Evolutionary conservation across 139 green algal species (phyloP), one percentile per base, ranked within the genome.

Genomic region (Chlorella sp.): DNA sequence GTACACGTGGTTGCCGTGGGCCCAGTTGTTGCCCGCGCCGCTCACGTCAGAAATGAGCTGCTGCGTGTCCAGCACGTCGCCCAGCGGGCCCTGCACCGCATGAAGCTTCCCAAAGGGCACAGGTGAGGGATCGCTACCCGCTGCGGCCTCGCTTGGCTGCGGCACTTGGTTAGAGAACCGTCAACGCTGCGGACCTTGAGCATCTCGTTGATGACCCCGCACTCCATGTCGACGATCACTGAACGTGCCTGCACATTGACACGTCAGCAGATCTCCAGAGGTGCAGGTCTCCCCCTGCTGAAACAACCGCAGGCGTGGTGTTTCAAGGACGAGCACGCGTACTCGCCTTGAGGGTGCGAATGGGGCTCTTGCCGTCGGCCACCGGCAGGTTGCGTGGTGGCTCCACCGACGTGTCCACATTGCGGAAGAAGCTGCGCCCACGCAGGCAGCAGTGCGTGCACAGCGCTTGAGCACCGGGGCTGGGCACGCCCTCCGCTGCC

Each of bases 11-110:
- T 90, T 83, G 2, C 91, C 91, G 65, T 92, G 86, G 5, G 89
- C 91, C 91, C 91, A 96, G 85, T 96, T 96, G 85, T 96, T 96
- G 65, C 91, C 91, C 1, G 82, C 82, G 10, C 91, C 91, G 35
- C 83, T 91, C 20, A 93, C 86, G 65, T 94, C 89, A 3, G 86
- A 91, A 31, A 95, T 76, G 63, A 91, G 69, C 79, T 87, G 84
- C 72, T 80, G 78, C 24, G 73, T 78, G 82, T 94, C 88, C 60
- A 96, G 90, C 33, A 96, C 71, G 31, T 88, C 82, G 1, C 83
- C 76, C 29, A 95, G 78, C 0, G 81, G 85, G 30, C 88, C 87
- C 81, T 88, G 83, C 4, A 67, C 26, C 4, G 27, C 62, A 67
- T 55, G 42, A n/a, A n/a, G n/a, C n/a, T n/a, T n/a, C n/a, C n/a